phyloP scores from a whole-genome alignment of 495 filamentous ascomycete species.

The Paragyromitra xinjiangensis region DNA sequence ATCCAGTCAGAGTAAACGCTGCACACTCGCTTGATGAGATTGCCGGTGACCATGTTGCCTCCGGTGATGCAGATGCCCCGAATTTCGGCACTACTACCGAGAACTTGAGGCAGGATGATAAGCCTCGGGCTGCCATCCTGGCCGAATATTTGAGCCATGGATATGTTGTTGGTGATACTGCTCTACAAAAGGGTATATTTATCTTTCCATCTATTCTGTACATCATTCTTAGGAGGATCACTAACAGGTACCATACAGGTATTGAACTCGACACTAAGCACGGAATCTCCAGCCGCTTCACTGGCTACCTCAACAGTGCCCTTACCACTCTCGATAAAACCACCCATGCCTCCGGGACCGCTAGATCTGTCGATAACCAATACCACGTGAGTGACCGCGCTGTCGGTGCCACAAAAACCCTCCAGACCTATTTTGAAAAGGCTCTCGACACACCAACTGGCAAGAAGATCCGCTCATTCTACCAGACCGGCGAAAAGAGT shows the following conservation, averaged over 20 bases:
- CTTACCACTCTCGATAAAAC: conserved; percentile 80
- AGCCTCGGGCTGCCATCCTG: conserved; percentile 88
- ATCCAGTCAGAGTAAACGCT: conserved; percentile 78
- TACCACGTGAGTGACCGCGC: conserved; percentile 63
- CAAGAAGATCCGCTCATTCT: conserved; percentile 84
- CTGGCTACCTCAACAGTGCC: conserved; percentile 70
- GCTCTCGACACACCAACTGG: conserved; percentile 84
- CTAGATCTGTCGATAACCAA: conserved; percentile 60
- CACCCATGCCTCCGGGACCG: conserved; percentile 64
- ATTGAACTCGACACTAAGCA: conserved; percentile 92
- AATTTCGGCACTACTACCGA: conserved; percentile 62
- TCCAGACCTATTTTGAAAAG: conserved; percentile 87
- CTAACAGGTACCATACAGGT: conserved; percentile 11
- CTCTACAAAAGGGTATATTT: conserved; percentile 72
- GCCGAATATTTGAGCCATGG: conserved; percentile 96
- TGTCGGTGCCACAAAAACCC: conserved; percentile 61
- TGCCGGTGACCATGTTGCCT: conserved; percentile 64
- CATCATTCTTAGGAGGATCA: background rate
- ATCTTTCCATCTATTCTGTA: background rate
- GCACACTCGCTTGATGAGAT: conserved; percentile 72
- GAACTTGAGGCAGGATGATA: conserved; percentile 89
- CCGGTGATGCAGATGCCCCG: conserved; percentile 62
- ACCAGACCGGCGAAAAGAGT: conserved; percentile 80
- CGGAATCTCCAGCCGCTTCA: conserved; percentile 80
- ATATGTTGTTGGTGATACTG: conserved; percentile 85